Evolutionary conservation across 768 basidiomycete species (phyloP), one percentile per base, ranked within the genome.

Genomic region (Kwoniella bestiolae): DNA sequence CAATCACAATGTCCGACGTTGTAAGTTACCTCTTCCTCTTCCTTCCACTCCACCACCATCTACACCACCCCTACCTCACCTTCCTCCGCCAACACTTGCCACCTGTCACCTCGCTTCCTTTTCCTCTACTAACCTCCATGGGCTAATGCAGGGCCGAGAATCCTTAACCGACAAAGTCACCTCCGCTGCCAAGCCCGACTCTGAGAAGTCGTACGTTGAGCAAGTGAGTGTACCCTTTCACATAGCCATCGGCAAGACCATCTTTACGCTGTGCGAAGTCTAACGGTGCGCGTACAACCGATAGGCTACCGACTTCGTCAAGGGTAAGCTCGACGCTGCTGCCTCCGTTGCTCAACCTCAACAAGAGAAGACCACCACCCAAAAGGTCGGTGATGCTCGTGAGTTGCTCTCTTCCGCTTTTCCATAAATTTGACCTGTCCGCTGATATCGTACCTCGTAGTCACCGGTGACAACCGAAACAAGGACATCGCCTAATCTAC

Each of bases 301-400:
- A 6, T n/a, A 32, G n/a, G 73, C 68, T 21, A 44, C 60, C 31
- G 73, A 75, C 58, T 70, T 58, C 57, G 66, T 66, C 25, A 69
- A 70, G 38, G 73, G 73, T 38, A 68, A 61, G 26, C 58, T 74
- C n/a, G 75, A 77, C 71, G 52, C 69, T 41, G 73, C 63, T 50
- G 75, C 73, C 56, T 77, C 75, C 29, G 75, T 64, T 51, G 66
- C 65, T 53, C 75, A 77, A 64, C 75, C 75, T 64, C 68, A 77
- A 62, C 49, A 74, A 57, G 75, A 77, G 75, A 74, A 74, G 66
- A 64, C 71, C 41, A 77, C 73, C 69, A 74, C 75, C 67, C 75
- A 74, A 69, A 74, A 77, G 69, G 50, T 76, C 52, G 72, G 75
- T 44, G 72, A 76, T 49, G 70, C 75, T 34, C 25, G 69, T 71